Evolutionary conservation across 805 yeast species (phyloP), one percentile per base, ranked within the genome.

Genomic region (Zygoascus ofunaensis): DNA sequence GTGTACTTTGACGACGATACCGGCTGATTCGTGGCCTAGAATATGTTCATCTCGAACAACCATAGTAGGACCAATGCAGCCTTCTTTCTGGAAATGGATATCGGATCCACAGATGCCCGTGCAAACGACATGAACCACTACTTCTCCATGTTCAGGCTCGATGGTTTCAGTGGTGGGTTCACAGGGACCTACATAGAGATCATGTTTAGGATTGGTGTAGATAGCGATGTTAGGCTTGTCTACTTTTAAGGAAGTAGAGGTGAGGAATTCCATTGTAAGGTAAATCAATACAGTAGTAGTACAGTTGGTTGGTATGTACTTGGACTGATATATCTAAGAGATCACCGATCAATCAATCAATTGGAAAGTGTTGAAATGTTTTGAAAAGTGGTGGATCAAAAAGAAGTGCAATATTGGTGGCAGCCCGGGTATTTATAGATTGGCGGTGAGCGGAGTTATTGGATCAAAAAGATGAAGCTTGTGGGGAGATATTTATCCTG

Each of bases 31-130:
- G 57, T 82, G 73, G 60, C 85, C 75, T n/a, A 75, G 67, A 20
- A 63, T 59, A 4, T 80, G 80, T 19, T 82, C 83, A 53, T 76
- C 83, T 17, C 75, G 66, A 39, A 77, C 76, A n/a, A 79, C 79
- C 57, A 77, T 59, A 23, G 64, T 61, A 33, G 61, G 64, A 21
- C 70, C 84, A 48, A 80, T 79, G 46, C 68, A 71, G 38, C 87
- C 87, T 48, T 76, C 77, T 44, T 76, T 70, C 65, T 76, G 77
- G 63, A 78, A 79, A 58, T 81, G 87, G 48, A 80, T 69, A 60
- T 82, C 89, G 19, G 83, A 74, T 15, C 87, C 87, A 61, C 87
- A 82, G 52, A 81, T 80, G 22, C 87, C 87, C 5, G 84, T 79
- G 42, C 79, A 77, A 48, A 74, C 68, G 36, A 79, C 72, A 55